A percentile compares a stretch with the other conserved stretches of the same genome.
Conservation (phyloP, 2,329 filamentous ascomycete species). For the Pseudonectria buxi region DNA sequence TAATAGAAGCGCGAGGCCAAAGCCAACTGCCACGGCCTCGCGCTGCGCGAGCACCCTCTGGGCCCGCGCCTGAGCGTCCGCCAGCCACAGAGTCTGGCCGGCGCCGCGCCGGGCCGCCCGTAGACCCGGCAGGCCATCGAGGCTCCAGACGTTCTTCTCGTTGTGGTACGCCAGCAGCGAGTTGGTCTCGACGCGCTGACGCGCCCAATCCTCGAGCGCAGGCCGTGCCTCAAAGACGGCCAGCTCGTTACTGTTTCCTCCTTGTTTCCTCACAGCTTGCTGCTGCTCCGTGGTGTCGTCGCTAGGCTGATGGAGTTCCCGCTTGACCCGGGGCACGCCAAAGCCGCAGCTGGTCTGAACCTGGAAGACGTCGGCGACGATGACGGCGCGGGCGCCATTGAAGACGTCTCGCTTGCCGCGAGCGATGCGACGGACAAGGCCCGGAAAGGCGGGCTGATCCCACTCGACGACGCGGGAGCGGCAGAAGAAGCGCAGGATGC, state of each 20-base stretch:
- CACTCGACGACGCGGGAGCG: constrained; percentile 53
- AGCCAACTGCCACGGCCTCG: constrained; percentile 27
- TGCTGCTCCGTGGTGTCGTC: constrained; percentile 24
- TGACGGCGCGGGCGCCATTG: constrained; percentile 51
- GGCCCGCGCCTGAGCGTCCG: constrained; percentile 28
- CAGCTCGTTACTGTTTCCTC: constrained; percentile 28
- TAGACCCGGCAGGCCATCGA: constrained; percentile 55
- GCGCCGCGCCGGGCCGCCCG: constrained; percentile 42
- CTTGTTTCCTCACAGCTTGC: constrained; percentile 11
- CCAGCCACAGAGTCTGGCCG: constrained; percentile 41
- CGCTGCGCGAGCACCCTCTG: constrained; percentile 23
- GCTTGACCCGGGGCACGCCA: constrained; percentile 50
- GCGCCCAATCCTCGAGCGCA: constrained; percentile 47
- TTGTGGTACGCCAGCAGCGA: constrained; percentile 49
- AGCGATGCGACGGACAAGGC: constrained; percentile 38
- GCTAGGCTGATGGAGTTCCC: too few relatives aligned
- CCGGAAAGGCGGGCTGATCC: constrained; percentile 42
- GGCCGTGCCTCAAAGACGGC: constrained; percentile 46
- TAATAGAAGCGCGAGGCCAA: constrained; percentile 24
- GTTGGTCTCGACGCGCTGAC: constrained; percentile 41
- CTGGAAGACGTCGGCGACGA: constrained; percentile 56
- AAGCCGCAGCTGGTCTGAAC: constrained; percentile 63
- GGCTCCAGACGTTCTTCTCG: constrained; percentile 45
- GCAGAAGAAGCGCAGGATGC: constrained; percentile 61
- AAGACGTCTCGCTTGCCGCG: constrained; percentile 30